Evolutionary conservation across 345 rosid species (phyloP).

Genomic region (Microthlaspi erraticum): DNA sequence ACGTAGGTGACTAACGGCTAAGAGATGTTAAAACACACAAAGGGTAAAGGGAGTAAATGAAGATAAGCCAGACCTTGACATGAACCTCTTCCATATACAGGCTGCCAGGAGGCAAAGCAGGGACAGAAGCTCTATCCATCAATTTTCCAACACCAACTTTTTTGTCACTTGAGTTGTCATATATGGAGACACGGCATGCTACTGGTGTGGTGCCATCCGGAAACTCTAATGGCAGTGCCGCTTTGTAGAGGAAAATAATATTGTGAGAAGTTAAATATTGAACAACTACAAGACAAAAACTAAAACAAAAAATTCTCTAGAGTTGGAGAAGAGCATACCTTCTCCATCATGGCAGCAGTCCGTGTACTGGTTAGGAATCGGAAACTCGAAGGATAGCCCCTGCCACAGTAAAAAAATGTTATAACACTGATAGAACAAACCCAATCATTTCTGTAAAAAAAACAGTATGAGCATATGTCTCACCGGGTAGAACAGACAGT

Average conservation of each 20-base stretch:
- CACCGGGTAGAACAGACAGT: constrained; percentile 92
- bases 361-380: constrained; percentile 88
- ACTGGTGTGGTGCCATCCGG: constrained; percentile 99
- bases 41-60: constrained; percentile 2
- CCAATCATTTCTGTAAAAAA: constrained; percentile 1
- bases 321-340: constrained; percentile 52
- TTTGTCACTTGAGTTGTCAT: constrained; percentile 78
- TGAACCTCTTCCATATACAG: constrained; percentile 95
- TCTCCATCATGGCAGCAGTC: constrained; percentile 86
- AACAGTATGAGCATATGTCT: constrained; percentile 27
- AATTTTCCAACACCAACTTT: constrained; percentile 87
- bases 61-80: constrained; percentile 67
- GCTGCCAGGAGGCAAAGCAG: constrained; percentile 77
- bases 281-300: constrained; percentile 9
- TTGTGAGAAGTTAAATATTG: constrained; percentile 17
- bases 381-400: constrained; percentile 98
- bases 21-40: constrained; percentile 10
- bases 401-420: constrained; percentile 37
- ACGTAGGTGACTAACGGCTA: constrained; percentile 21
- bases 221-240: constrained; percentile 93
- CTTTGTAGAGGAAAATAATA: constrained; percentile 48
- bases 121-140: constrained; percentile 86
- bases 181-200: constrained; percentile 90
- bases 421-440: constrained; percentile 2
- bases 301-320: constrained; percentile 5